phyloP scores from a whole-genome alignment of 768 basidiomycete species.

The Boletus vinaceobasis region DNA sequence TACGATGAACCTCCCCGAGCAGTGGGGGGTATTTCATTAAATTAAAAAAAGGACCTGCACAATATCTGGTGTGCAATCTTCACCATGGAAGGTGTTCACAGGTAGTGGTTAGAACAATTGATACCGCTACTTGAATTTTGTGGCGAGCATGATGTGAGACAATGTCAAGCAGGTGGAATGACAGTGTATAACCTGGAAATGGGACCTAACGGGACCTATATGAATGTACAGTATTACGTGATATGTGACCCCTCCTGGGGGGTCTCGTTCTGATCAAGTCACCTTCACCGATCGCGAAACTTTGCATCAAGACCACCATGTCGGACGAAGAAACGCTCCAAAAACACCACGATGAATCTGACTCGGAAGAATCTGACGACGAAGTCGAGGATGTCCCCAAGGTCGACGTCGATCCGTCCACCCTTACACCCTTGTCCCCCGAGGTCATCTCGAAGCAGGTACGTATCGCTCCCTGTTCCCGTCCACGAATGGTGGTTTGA shows the following conservation, averaged over 20 bases:
- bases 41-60: background rate
- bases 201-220: background rate
- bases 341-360: slow-evolving; percentile 64
- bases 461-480: slow-evolving; percentile 21
- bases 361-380: slow-evolving; percentile 66
- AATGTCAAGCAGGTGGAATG: background rate
- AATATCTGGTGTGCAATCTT: background rate
- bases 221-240: slow-evolving; percentile 15
- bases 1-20: background rate
- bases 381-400: slow-evolving; percentile 52
- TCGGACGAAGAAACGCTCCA: slow-evolving; percentile 64
- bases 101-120: too few relatives aligned
- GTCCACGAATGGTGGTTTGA: background rate
- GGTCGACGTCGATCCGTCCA: slow-evolving; percentile 76
- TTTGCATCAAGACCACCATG: slow-evolving; percentile 40
- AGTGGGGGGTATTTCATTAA: background rate
- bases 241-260: slow-evolving; percentile 7
- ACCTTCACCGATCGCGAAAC: slow-evolving; percentile 14
- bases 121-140: background rate
- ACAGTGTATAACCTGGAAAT: background rate
- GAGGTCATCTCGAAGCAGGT: slow-evolving; percentile 92
- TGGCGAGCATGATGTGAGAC: background rate
- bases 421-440: slow-evolving; percentile 83
- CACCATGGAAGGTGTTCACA: too few relatives aligned
- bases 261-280: slow-evolving; percentile 18